Evolutionary conservation across 768 basidiomycete species (phyloP), one percentile per base, ranked within the genome.

Genomic region (Kwoniella sp.): DNA sequence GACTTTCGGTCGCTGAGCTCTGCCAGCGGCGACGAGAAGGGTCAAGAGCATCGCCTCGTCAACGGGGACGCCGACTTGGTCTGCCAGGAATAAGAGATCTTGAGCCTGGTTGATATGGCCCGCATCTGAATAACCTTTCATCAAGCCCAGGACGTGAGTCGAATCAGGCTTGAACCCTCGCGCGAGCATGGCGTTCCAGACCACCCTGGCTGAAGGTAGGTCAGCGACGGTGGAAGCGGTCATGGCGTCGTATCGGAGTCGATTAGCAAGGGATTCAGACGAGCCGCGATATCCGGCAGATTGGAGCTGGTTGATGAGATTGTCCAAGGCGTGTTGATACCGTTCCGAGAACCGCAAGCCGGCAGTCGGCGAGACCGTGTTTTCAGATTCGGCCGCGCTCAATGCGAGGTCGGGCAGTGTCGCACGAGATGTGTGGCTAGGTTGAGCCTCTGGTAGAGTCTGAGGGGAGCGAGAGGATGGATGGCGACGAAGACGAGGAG

Each of bases 101-200:
- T 61, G 57, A 30, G 74, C 72, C 37, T 73, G 54, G 20, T 54
- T 30, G 59, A 73, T 68, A 20, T 66, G 58, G 0, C 74, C 72
- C 15, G 68, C 64, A 22, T 64, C 58, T 12, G 70, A 61, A 56
- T 76, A 76, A 9, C 72, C 74, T 30, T 63, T 52, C 57, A 76
- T 64, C 11, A 76, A 45, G 20, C 72, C 70, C 12, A 68, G 41
- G 34, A 73, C 57, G 58, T 76, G 74, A 22, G 48, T 34, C 22
- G 58, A 50, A 22, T 65, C 55, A 15, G 74, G 74, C 26, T 61
- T 51, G 55, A 55, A 73, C 1, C 74, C 74, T 31, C 72, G 55
- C 9, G 57, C 55, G 34, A 76, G 37, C 29, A 76, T 37, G 4
- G 60, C n/a, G 28, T 58, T 66, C 74, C 72, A 76, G 2, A 72